Conservation (phyloP, 139 green algal genomes). For the Marvania coccoides region DNA sequence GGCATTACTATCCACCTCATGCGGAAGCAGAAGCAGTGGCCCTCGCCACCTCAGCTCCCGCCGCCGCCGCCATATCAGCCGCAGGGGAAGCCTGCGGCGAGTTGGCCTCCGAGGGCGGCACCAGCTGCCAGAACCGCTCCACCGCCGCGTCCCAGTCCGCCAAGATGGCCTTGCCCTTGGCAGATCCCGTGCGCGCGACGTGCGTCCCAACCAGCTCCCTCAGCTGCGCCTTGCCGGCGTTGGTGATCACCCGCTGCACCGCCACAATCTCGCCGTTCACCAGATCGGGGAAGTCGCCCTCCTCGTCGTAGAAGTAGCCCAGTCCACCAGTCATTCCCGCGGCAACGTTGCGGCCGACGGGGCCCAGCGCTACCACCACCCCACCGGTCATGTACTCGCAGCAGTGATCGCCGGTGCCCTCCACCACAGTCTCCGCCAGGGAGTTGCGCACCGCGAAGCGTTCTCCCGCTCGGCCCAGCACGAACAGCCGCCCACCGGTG, state of each 20-base stretch:
- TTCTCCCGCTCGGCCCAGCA: constrained; percentile 79
- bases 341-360: constrained; percentile 83
- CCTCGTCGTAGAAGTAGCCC: constrained; percentile 95
- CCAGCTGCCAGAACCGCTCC: constrained; percentile 94
- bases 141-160: constrained; percentile 67
- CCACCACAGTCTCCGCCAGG: constrained; percentile 85
- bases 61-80: not conserved
- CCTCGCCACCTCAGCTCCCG: not conserved
- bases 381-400: constrained; percentile 99
- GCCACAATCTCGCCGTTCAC: constrained; percentile 96
- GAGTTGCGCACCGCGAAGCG: constrained; percentile 87
- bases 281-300: constrained; percentile 82
- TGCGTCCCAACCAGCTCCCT: constrained; percentile 72
- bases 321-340: constrained; percentile 98
- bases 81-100: constrained; percentile 49
- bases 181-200: constrained; percentile 70
- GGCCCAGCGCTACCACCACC: constrained; percentile 40
- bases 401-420: constrained; percentile 96
- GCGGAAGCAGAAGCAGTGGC: not conserved
- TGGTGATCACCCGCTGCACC: constrained; percentile 82
- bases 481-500: constrained; percentile 90
- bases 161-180: constrained; percentile 65
- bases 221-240: constrained; percentile 82
- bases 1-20: not conserved
- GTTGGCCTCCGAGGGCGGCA: constrained; percentile 80